phyloP scores from a whole-genome alignment of 176 grass and related monocot species.

The Hsuehochloa calcarea region DNA sequence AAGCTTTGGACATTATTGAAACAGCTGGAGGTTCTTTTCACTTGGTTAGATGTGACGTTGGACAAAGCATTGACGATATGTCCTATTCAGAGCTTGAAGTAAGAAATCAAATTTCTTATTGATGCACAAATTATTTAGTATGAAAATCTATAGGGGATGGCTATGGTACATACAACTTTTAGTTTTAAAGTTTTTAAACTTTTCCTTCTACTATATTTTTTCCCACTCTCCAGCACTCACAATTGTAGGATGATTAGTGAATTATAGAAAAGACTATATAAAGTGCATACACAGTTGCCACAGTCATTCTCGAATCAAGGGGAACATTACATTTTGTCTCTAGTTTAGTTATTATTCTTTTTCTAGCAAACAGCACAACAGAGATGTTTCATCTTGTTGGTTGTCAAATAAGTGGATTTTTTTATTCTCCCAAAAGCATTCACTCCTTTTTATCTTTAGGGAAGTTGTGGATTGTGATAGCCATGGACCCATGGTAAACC shows the following conservation, averaged over 20 bases:
- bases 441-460: not conserved
- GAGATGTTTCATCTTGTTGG: not conserved
- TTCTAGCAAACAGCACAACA: not conserved
- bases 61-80: conserved; percentile 73
- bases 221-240: not conserved
- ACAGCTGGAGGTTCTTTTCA: conserved; percentile 72
- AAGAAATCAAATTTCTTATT: conserved; percentile 36
- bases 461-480: not conserved
- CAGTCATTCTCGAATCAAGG: not conserved
- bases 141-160: not conserved
- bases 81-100: conserved; percentile 96
- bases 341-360: not conserved
- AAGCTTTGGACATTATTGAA: conserved; percentile 96
- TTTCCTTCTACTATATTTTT: not conserved
- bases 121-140: not conserved
- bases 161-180: not conserved
- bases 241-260: not conserved
- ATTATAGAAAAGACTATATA: not conserved
- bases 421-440: not conserved
- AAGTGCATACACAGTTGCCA: not conserved
- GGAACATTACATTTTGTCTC: not conserved
- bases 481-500: not conserved
- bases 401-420: not conserved
- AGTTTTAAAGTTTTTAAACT: not conserved
- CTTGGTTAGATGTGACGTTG: conserved; percentile 79